Percentiles rank a stretch among this genome's conserved stretches.
These are phyloP conservation scores for Trichoderma virens DNA, from an alignment of 495 filamentous ascomycete species.

Conservation along the genomic window DNA sequence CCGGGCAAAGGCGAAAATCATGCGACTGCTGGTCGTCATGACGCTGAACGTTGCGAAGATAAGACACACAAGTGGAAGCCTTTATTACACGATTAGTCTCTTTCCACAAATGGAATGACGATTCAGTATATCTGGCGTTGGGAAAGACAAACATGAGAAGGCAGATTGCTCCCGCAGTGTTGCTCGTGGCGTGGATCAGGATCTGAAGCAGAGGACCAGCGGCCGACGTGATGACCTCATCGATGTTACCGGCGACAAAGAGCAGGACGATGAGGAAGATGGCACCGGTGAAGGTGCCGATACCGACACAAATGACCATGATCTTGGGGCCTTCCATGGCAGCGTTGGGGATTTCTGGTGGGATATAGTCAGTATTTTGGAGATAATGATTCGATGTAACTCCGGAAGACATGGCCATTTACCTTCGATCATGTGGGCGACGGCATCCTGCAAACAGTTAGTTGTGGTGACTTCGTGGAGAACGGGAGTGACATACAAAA, in stretches of 20 bases:
- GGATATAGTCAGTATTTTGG: not conserved
- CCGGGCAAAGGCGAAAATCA: slow-evolving; percentile 2
- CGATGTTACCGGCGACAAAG: slow-evolving; percentile 1
- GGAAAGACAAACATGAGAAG: not conserved
- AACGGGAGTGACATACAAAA: not conserved
- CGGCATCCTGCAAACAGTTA: not conserved
- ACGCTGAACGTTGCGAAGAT: not conserved
- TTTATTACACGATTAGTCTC: not conserved
- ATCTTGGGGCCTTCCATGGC: not conserved
- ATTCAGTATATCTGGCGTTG: not conserved
- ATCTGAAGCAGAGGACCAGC: not conserved
- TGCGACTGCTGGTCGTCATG: slow-evolving; percentile 3
- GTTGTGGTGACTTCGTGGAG: not conserved
- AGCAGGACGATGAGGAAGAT: slow-evolving; percentile 7
- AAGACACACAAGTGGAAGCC: not conserved
- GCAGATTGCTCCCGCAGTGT: not conserved
- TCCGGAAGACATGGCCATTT: too few species aligned
- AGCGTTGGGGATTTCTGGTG: slow-evolving; percentile 1
- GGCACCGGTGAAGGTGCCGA: slow-evolving; percentile 6
- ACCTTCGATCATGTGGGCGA: slow-evolving; percentile 7
- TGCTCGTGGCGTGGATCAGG: not conserved
- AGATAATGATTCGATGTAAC: not conserved
- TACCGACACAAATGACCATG: slow-evolving; percentile 3
- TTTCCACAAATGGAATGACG: not conserved
- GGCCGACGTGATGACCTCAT: not conserved